Conservation (phyloP, 2,329 filamentous ascomycete species). For the Xylariaceae sp. region DNA sequence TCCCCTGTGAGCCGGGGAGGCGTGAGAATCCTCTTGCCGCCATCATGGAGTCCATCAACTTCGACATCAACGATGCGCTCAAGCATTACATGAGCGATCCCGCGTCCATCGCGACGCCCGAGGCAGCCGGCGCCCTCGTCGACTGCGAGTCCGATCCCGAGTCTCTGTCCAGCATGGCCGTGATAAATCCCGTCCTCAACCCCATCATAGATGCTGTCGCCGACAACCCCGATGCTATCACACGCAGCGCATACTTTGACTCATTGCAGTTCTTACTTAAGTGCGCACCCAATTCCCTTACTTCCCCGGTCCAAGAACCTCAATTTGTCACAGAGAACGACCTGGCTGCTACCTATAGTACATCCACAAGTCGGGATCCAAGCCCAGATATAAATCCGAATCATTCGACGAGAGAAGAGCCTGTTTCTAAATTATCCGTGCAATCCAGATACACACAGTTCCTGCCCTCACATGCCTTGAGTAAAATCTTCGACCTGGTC, state of each 20-base stretch:
- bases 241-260: conserved; percentile 74
- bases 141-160: conserved; percentile 94
- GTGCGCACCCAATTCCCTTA: conserved; percentile 63
- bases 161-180: conserved; percentile 61
- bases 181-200: conserved; percentile 83
- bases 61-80: conserved; percentile 94
- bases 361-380: not conserved
- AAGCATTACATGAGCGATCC: conserved; percentile 97
- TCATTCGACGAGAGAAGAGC: conserved; percentile 35
- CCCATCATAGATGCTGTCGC: conserved; percentile 89
- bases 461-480: conserved; percentile 75
- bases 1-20: not conserved
- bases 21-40: conserved; percentile 11
- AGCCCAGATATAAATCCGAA: not conserved
- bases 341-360: not conserved
- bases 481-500: conserved; percentile 88
- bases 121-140: conserved; percentile 75
- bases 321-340: conserved; percentile 15
- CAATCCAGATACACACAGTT: conserved; percentile 72
- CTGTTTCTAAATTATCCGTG: conserved; percentile 58
- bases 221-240: conserved; percentile 84
- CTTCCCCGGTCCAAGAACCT: conserved; percentile 22
- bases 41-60: conserved; percentile 69
- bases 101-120: conserved; percentile 71
- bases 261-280: conserved; percentile 94